Evolutionary conservation across 2,329 filamentous ascomycete genomes (phyloP).

Genomic region (Elsinoe perseae): DNA sequence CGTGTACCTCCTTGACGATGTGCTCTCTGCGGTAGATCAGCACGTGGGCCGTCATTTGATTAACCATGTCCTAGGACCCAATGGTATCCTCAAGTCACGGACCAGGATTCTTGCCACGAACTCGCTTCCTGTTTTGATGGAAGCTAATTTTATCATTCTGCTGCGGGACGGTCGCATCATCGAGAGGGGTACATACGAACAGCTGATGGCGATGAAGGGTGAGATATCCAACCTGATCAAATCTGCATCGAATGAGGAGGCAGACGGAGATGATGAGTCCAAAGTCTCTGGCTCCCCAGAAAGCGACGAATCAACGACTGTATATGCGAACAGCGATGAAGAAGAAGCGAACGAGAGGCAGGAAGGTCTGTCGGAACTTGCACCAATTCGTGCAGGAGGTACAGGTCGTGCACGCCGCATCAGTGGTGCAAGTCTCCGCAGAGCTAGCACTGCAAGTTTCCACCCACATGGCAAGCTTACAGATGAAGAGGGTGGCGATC

Average conservation of each 20-base stretch:
- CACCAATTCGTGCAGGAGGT: slow-evolving; percentile 57
- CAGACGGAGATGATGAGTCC: slow-evolving; percentile 35
- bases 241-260: slow-evolving; percentile 54
- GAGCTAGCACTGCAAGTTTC: slow-evolving; percentile 88
- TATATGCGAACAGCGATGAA: slow-evolving; percentile 45
- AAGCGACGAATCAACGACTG: slow-evolving; percentile 61
- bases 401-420: slow-evolving; percentile 48
- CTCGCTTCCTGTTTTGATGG: slow-evolving; percentile 80
- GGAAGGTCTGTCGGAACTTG: slow-evolving; percentile 66
- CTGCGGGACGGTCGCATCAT: slow-evolving; percentile 74
- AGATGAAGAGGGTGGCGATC: slow-evolving; percentile 65
- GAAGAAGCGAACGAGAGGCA: slow-evolving; percentile 54
- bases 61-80: slow-evolving; percentile 81
- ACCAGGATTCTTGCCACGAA: slow-evolving; percentile 93
- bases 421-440: slow-evolving; percentile 73
- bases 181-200: slow-evolving; percentile 83
- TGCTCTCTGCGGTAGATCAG: slow-evolving; percentile 93
- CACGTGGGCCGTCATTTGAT: slow-evolving; percentile 94
- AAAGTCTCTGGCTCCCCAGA: slow-evolving; percentile 37
- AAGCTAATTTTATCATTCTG: slow-evolving; percentile 82
- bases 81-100: slow-evolving; percentile 74
- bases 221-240: slow-evolving; percentile 78
- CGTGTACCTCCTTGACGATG: slow-evolving; percentile 88
- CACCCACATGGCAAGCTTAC: slow-evolving; percentile 71
- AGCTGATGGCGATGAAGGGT: slow-evolving; percentile 89